Percentiles rank a stretch among this genome's conserved stretches.
Conservation (phyloP, 805 yeast species). For the Tetrapisispora iriomotensis region DNA sequence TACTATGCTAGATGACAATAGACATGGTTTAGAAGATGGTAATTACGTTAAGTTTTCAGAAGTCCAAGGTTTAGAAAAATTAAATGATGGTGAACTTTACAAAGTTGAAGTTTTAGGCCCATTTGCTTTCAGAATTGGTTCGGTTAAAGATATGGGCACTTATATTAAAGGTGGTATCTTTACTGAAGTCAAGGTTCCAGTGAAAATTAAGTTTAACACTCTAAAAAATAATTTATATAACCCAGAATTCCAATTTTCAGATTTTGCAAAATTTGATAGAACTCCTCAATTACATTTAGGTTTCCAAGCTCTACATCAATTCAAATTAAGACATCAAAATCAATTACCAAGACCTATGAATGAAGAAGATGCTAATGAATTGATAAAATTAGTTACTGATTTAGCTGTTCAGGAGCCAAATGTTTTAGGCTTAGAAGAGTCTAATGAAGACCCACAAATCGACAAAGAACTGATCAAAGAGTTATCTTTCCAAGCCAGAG, state of each 20-base stretch:
- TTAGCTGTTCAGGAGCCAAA: constrained; percentile 44
- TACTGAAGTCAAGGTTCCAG: constrained; percentile 86
- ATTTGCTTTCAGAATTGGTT: constrained; percentile 72
- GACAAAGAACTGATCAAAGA: constrained; percentile 60
- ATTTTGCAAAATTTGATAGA: constrained; percentile 89
- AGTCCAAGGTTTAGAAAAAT: constrained; percentile 64
- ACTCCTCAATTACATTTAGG: constrained; percentile 87
- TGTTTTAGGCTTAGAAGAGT: constrained; percentile 35
- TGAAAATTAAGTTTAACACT: constrained; percentile 48
- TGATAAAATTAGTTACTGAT: constrained; percentile 48
- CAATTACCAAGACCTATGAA: constrained; percentile 68
- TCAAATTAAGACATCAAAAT: constrained; percentile 52
- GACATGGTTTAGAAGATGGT: constrained; percentile 93
- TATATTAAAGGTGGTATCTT: constrained; percentile 82
- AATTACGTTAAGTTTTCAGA: constrained; percentile 80
- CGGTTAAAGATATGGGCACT: constrained; percentile 45
- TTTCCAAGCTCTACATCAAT: constrained; percentile 78
- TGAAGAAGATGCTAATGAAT: constrained; percentile 61
- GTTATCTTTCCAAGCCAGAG: constrained; percentile 75
- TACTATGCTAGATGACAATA: constrained; percentile 81
- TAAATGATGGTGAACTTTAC: constrained; percentile 65
- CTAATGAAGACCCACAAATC: constrained; percentile 35
- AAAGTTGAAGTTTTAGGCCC: constrained; percentile 88
- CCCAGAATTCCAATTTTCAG: constrained; percentile 77
- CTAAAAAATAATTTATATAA: constrained; percentile 52